These are phyloP conservation scores for Penicillium samsonianum DNA, from an alignment of 495 filamentous ascomycete genomes.

Conservation along the genomic window DNA sequence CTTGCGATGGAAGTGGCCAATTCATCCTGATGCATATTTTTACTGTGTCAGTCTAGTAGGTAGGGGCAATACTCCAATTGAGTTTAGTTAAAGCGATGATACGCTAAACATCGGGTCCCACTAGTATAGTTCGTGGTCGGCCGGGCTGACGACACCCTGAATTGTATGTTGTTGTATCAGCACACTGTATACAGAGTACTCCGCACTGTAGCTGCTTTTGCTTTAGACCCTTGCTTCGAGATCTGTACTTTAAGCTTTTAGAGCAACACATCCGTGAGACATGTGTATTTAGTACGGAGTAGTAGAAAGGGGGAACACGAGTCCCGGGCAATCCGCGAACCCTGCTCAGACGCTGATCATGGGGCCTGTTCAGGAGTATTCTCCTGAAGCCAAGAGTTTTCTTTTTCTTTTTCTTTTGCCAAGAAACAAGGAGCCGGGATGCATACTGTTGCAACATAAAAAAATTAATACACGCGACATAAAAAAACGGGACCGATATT, in stretches of 20 bases:
- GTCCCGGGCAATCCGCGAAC: slow-evolving; percentile 2
- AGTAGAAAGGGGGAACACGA: not conserved
- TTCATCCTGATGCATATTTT: not conserved
- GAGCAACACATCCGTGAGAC: slow-evolving; percentile 1
- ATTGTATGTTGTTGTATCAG: slow-evolving; percentile 11
- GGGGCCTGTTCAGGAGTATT: slow-evolving; percentile 7
- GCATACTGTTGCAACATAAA: not conserved
- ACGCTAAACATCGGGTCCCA: slow-evolving; percentile 18
- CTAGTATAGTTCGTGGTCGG: slow-evolving; percentile 16
- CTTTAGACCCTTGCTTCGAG: not conserved
- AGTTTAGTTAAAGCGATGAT: slow-evolving; percentile 13
- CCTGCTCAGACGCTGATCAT: slow-evolving; percentile 6
- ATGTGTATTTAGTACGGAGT: not conserved
- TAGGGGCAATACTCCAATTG: slow-evolving; percentile 18
- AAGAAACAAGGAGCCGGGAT: slow-evolving; percentile 4
- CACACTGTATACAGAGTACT: not conserved
- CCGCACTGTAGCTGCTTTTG: not conserved
- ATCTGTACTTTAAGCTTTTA: not conserved
- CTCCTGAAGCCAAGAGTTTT: slow-evolving; percentile 4
- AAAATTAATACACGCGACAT: not conserved
- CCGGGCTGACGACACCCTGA: slow-evolving; percentile 25
- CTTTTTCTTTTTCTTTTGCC: not conserved
- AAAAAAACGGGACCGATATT: not conserved
- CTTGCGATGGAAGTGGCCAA: not conserved
- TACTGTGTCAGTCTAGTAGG: not conserved